phyloP scores from a whole-genome alignment of 2,329 filamentous ascomycete species.

The Aspergillus sp. region DNA sequence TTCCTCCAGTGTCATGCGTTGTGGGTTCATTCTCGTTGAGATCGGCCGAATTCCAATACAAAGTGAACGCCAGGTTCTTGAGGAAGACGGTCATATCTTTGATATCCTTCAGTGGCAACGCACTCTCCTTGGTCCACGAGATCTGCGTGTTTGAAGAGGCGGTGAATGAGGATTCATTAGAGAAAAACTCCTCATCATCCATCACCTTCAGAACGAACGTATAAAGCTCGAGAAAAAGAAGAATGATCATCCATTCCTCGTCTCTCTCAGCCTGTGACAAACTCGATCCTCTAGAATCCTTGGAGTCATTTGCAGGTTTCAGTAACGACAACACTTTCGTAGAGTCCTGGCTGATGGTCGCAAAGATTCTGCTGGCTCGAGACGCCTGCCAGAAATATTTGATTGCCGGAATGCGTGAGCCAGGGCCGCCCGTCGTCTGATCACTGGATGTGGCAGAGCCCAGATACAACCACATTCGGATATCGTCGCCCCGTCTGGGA shows the following conservation, averaged over 20 bases:
- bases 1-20: conserved; percentile 38
- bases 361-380: conserved; percentile 57
- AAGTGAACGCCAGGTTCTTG: conserved; percentile 84
- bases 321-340: conserved; percentile 59
- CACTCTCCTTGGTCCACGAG: conserved; percentile 60
- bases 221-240: conserved; percentile 92
- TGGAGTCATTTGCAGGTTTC: conserved; percentile 47
- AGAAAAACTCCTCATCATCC: conserved; percentile 94
- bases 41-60: conserved; percentile 80
- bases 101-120: conserved; percentile 69
- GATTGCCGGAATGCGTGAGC: conserved; percentile 60
- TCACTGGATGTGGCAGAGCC: conserved; percentile 57
- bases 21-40: conserved; percentile 47
- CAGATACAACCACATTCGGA: conserved; percentile 89
- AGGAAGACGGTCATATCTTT: conserved; percentile 76
- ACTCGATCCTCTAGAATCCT: conserved; percentile 18
- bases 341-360: conserved; percentile 56
- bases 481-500: conserved; percentile 76
- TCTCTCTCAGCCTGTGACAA: conserved; percentile 43
- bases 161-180: conserved; percentile 50
- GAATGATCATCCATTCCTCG: conserved; percentile 81
- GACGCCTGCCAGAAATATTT: conserved; percentile 81
- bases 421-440: conserved; percentile 29
- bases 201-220: conserved; percentile 89
- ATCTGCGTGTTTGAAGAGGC: conserved; percentile 50